Evolutionary conservation across 768 basidiomycete species (phyloP).

Genomic region (Pilatotrama ljubarskyi): DNA sequence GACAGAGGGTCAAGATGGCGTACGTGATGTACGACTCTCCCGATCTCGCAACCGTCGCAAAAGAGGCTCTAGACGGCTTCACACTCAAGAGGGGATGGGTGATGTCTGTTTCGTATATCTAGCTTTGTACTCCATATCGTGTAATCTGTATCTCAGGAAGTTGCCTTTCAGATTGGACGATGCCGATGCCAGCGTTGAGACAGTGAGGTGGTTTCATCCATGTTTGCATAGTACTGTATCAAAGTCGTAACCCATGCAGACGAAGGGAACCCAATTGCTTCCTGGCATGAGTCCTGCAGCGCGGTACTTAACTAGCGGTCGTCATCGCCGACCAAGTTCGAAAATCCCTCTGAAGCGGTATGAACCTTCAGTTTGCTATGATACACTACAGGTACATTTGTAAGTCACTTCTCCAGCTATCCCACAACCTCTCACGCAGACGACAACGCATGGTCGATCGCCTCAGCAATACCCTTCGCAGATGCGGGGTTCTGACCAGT

Average conservation of each 20-base stretch:
- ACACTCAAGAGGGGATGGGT: slow-evolving; percentile 83
- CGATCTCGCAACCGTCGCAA: slow-evolving; percentile 74
- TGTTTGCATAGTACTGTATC: too few relatives aligned
- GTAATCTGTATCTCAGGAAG: slow-evolving; percentile 18
- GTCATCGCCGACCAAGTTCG: too few relatives aligned
- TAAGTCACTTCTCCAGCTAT: slow-evolving; percentile 14
- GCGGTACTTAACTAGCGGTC: too few relatives aligned
- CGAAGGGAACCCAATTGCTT: too few relatives aligned
- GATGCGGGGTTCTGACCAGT: slow-evolving; percentile 79
- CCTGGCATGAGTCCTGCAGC: too few relatives aligned
- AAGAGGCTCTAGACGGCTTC: slow-evolving; percentile 83
- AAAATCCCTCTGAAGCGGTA: too few relatives aligned
- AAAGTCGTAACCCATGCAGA: too few relatives aligned
- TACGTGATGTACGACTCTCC: slow-evolving; percentile 76
- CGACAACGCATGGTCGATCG: slow-evolving; percentile 52
- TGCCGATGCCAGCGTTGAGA: too few relatives aligned
- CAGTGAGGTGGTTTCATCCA: too few relatives aligned
- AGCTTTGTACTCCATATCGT: slow-evolving; percentile 21
- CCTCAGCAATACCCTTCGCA: slow-evolving; percentile 56
- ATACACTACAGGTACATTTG: not conserved
- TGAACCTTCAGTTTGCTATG: not conserved
- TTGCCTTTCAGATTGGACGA: not conserved
- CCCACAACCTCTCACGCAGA: slow-evolving; percentile 1
- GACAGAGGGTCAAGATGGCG: slow-evolving; percentile 74
- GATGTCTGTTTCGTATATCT: slow-evolving; percentile 77